Evolutionary conservation across 2,329 filamentous ascomycete species (phyloP).

Genomic region (Cladosporium colombiae): DNA sequence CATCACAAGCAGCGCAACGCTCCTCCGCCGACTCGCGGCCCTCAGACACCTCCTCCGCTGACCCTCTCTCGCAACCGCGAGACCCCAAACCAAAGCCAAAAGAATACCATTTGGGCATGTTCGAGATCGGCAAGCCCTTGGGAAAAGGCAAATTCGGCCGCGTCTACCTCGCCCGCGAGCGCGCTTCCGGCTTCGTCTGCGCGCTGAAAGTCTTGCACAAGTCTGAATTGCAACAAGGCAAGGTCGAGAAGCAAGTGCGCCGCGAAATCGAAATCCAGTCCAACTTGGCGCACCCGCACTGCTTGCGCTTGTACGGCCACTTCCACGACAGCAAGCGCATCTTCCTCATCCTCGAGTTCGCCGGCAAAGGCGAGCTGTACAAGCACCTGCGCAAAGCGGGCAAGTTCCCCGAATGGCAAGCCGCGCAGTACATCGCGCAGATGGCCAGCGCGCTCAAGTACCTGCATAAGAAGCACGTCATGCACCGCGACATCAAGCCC

Average conservation of each 20-base stretch:
- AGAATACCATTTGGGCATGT: constrained; percentile 87
- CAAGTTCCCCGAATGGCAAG: constrained; percentile 82
- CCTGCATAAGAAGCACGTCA: constrained; percentile 94
- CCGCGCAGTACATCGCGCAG: constrained; percentile 83
- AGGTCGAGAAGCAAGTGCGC: constrained; percentile 83
- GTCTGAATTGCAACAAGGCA: constrained; percentile 74
- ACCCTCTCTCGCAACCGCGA: constrained; percentile 42
- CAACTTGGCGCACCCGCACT: constrained; percentile 82
- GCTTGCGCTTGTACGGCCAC: constrained; percentile 79
- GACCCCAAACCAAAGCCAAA: constrained; percentile 42
- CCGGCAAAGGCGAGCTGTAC: constrained; percentile 82
- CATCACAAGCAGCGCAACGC: constrained; percentile 60
- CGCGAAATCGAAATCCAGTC: constrained; percentile 89
- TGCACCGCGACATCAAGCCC: constrained; percentile 96
- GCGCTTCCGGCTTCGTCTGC: constrained; percentile 77
- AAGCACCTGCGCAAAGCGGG: constrained; percentile 79
- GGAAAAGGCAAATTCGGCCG: constrained; percentile 87
- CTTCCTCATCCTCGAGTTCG: constrained; percentile 85
- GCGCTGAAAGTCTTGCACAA: constrained; percentile 87
- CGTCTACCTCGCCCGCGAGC: constrained; percentile 81
- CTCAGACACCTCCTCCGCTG: constrained; percentile 36
- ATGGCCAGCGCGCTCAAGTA: constrained; percentile 90
- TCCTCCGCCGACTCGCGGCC: constrained; percentile 38
- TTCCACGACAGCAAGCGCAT: constrained; percentile 88
- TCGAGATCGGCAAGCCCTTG: constrained; percentile 83